These are phyloP conservation scores for Eustoma russellianum DNA, from an alignment of 257 asterid species.

Conservation along the genomic window DNA sequence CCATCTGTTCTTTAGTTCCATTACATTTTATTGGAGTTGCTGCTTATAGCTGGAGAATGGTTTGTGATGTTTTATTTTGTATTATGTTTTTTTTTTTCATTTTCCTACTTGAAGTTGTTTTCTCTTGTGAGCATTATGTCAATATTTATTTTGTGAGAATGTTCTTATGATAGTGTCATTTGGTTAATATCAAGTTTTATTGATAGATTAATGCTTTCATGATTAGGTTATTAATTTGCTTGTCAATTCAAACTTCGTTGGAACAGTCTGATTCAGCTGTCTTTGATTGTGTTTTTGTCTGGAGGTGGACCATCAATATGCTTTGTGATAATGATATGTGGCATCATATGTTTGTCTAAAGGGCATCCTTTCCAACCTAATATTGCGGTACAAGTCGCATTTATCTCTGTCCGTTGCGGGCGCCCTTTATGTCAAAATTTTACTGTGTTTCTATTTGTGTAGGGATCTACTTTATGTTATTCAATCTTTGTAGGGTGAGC, in stretches of 20 bases:
- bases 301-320: too few relatives aligned
- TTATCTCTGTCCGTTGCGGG: too few relatives aligned
- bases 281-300: too few relatives aligned
- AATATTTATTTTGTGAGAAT: slow-evolving; percentile 25
- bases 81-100: slow-evolving; percentile 2
- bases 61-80: slow-evolving; percentile 13
- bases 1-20: slow-evolving; percentile 9
- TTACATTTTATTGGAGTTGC: slow-evolving; percentile 17
- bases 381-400: too few relatives aligned
- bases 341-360: too few relatives aligned
- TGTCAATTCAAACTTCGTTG: slow-evolving; percentile 3
- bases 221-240: slow-evolving; percentile 1
- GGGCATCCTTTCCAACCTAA: too few relatives aligned
- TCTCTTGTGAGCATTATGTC: slow-evolving; percentile 20
- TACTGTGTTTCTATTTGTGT: too few relatives aligned
- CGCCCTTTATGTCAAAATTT: too few relatives aligned
- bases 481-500: too few relatives aligned
- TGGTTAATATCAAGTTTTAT: slow-evolving; percentile 17
- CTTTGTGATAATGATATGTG: too few relatives aligned
- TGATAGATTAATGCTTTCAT: slow-evolving; percentile 4
- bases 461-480: too few relatives aligned
- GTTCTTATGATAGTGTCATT: slow-evolving; percentile 19
- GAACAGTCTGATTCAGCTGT: not conserved
- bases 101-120: slow-evolving; percentile 13
- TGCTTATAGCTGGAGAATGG: slow-evolving; percentile 23